Evolutionary conservation across 805 yeast species (phyloP).

Genomic region (Monosporozyma unispora): DNA sequence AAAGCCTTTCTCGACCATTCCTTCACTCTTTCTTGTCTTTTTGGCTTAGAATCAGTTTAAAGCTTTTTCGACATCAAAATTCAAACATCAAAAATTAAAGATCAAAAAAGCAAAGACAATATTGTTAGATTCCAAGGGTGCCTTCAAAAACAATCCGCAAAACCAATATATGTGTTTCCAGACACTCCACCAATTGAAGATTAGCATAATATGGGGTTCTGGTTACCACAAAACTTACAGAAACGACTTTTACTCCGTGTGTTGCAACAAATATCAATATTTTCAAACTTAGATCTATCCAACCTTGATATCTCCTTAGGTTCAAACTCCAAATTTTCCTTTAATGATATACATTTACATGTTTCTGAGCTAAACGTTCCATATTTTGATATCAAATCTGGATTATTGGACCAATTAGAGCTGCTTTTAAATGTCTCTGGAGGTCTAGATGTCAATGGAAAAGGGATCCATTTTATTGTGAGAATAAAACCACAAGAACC

Average conservation of each 20-base stretch:
- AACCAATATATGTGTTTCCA: background rate
- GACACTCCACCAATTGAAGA: background rate
- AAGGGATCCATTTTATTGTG: conserved; percentile 40
- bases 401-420: conserved; percentile 45
- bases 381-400: conserved; percentile 53
- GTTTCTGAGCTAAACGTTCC: conserved; percentile 63
- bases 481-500: background rate
- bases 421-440: conserved; percentile 58
- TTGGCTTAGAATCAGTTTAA: no score
- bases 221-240: conserved; percentile 84
- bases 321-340: conserved; percentile 40
- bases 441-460: conserved; percentile 56
- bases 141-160: background rate
- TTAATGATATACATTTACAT: conserved; percentile 59
- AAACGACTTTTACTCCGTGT: conserved; percentile 72
- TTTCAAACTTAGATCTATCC: conserved; percentile 73
- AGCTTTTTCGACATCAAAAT: background rate
- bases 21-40: no score
- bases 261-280: conserved; percentile 69
- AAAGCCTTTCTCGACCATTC: no score
- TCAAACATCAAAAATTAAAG: background rate
- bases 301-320: conserved; percentile 75
- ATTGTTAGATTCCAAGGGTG: background rate
- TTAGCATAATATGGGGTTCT: conserved; percentile 25
- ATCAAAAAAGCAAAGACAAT: background rate